Evolutionary conservation across 441 rosid genomes (phyloP).

Genomic region (Eugenia klotzschiana): DNA sequence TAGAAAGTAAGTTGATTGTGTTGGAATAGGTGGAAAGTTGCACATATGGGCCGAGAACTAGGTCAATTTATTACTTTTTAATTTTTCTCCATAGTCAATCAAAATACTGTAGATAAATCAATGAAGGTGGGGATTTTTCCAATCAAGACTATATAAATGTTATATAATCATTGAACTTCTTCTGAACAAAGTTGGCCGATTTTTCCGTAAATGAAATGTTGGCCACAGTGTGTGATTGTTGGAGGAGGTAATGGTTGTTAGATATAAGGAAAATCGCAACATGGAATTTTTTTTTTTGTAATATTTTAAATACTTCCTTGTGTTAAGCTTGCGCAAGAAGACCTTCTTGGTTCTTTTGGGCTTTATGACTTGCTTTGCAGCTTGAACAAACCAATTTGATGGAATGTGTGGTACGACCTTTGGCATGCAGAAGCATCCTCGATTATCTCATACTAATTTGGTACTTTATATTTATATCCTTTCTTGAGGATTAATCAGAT

Average conservation of each 20-base stretch:
- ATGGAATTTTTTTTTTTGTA: background rate
- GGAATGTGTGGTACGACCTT: background rate
- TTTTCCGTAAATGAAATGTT: background rate
- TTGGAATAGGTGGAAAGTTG: background rate
- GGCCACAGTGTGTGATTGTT: background rate
- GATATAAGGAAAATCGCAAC: background rate
- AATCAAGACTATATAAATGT: background rate
- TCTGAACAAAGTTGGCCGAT: background rate
- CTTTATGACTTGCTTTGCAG: background rate
- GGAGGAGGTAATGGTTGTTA: background rate
- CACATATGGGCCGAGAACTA: background rate
- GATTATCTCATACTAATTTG: background rate
- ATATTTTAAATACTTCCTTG: background rate
- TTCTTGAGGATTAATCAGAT: background rate
- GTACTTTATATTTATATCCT: background rate
- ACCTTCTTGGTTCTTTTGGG: background rate
- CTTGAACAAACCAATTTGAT: background rate
- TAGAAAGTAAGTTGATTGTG: background rate
- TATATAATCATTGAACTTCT: background rate
- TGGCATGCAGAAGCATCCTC: background rate
- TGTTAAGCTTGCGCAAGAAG: background rate
- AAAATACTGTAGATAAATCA: background rate
- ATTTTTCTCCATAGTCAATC: background rate
- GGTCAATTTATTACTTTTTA: background rate
- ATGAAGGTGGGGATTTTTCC: background rate